Evolutionary conservation across 257 asterid species (phyloP).

Genomic region (Solanum virginianum): DNA sequence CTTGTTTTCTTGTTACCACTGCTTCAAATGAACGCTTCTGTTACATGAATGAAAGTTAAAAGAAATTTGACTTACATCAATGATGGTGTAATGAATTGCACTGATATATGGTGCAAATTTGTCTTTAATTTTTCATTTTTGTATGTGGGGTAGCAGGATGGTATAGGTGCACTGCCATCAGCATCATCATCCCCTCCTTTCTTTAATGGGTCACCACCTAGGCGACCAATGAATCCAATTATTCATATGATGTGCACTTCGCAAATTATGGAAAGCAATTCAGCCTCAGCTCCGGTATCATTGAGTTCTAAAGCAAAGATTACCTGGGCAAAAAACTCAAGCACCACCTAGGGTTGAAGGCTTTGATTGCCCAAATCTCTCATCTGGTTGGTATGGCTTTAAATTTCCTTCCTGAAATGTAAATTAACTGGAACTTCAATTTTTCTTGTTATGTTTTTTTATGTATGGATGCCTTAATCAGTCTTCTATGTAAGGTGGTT

Average conservation of each 20-base stretch:
- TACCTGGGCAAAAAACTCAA: constrained; percentile 16
- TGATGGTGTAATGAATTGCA: neutral
- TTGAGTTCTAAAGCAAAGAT: constrained; percentile 8
- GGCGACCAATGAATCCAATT: constrained; percentile 23
- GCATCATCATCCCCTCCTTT: constrained; percentile 33
- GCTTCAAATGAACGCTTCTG: neutral
- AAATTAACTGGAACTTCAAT: neutral
- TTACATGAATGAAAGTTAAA: neutral
- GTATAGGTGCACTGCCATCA: neutral
- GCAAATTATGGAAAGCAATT: constrained; percentile 9
- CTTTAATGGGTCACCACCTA: constrained; percentile 38
- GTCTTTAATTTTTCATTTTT: too few species aligned
- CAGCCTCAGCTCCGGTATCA: constrained; percentile 12
- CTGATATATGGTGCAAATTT: neutral
- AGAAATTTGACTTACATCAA: neutral
- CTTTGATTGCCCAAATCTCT: constrained; percentile 25
- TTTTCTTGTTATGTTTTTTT: neutral
- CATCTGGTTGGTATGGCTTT: constrained; percentile 13
- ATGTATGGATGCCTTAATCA: neutral
- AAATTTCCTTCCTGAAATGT: neutral
- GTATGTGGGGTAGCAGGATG: constrained; percentile 16
- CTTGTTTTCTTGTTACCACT: neutral
- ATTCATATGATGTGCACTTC: constrained; percentile 20
- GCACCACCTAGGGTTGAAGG: constrained; percentile 38
- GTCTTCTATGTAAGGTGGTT: neutral